Conservation (phyloP, 805 yeast genomes). For the Candida ipomoeae region DNA sequence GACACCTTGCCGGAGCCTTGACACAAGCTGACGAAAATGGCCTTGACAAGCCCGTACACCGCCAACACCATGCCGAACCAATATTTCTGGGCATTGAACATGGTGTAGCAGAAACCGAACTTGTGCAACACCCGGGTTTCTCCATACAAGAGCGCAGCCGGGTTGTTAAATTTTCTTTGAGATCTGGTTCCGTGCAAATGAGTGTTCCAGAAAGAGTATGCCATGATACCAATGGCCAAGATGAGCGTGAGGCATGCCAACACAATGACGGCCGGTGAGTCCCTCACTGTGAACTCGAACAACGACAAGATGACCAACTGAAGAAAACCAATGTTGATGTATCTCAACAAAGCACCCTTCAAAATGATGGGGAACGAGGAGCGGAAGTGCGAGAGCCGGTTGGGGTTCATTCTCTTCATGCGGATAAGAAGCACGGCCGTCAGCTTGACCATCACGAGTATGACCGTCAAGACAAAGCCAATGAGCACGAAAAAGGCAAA, state of each 20-base stretch:
- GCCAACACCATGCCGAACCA: conserved; percentile 77
- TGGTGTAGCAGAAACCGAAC: conserved; percentile 86
- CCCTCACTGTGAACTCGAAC: conserved; percentile 80
- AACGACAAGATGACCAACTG: conserved; percentile 74
- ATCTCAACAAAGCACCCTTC: conserved; percentile 77
- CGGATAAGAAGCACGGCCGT: conserved; percentile 45
- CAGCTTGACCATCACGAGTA: conserved; percentile 54
- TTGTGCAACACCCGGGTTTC: conserved; percentile 66
- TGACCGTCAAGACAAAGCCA: conserved; percentile 65
- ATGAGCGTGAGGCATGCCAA: conserved; percentile 70
- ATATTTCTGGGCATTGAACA: conserved; percentile 76
- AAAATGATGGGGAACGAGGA: conserved; percentile 54
- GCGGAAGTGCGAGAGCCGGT: conserved; percentile 47
- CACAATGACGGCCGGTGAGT: conserved; percentile 86
- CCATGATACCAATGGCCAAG: conserved; percentile 55
- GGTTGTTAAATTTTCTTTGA: conserved; percentile 58
- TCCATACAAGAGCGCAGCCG: conserved; percentile 85
- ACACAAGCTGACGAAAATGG: conserved; percentile 69
- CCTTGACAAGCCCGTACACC: conserved; percentile 59
- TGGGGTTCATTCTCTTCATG: conserved; percentile 47
- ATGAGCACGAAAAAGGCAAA: conserved; percentile 79
- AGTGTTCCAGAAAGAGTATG: conserved; percentile 65
- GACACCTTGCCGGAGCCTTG: conserved; percentile 82
- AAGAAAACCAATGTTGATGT: conserved; percentile 79
- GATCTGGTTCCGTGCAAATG: conserved; percentile 60